phyloP scores from a whole-genome alignment of 768 basidiomycete genomes.

The Candolleomyces efflorescens region DNA sequence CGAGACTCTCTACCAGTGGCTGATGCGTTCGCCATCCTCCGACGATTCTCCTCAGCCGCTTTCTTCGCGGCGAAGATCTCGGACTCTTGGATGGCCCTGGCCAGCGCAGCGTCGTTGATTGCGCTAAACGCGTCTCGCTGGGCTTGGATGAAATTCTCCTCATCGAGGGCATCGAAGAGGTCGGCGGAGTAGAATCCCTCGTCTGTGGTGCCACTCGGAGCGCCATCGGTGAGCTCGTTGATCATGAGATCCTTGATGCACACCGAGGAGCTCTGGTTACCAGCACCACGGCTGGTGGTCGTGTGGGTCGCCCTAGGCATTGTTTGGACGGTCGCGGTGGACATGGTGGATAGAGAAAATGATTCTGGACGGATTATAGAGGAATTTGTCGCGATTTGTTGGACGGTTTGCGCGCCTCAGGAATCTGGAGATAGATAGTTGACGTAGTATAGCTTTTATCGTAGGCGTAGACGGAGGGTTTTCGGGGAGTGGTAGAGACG shows the following conservation, averaged over 20 bases:
- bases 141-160: slow-evolving; percentile 23
- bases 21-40: background rate
- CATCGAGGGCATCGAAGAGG: slow-evolving; percentile 17
- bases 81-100: slow-evolving; percentile 22
- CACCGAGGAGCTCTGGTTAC: background rate
- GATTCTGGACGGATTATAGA: background rate
- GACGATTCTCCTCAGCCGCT: slow-evolving; percentile 11
- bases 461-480: background rate
- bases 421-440: background rate
- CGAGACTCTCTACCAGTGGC: background rate
- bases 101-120: slow-evolving; percentile 21
- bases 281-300: background rate
- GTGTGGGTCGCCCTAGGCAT: background rate
- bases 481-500: background rate
- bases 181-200: slow-evolving; percentile 5
- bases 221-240: background rate
- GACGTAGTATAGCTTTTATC: background rate
- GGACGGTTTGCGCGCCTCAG: background rate
- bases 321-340: background rate
- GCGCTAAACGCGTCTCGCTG: slow-evolving; percentile 26
- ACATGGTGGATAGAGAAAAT: background rate
- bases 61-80: slow-evolving; percentile 23
- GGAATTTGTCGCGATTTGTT: background rate
- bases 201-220: background rate
- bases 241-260: background rate